Evolutionary conservation across 2,329 filamentous ascomycete species (phyloP).

Genomic region (Raffaelea ambrosiae): DNA sequence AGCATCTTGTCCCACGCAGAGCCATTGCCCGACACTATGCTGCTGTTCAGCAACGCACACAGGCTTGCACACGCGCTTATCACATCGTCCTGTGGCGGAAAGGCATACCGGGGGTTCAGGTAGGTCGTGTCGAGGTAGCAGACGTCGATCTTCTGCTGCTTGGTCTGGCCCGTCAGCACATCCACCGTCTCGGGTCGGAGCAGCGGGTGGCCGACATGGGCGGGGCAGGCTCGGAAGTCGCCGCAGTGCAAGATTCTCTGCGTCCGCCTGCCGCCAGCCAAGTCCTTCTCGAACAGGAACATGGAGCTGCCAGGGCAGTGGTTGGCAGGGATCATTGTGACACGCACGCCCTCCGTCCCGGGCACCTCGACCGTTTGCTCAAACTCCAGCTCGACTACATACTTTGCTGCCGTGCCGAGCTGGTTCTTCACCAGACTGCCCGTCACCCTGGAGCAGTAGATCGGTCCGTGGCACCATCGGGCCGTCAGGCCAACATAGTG

Average conservation of each 20-base stretch:
- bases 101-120: conserved; percentile 89
- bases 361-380: conserved; percentile 73
- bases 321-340: conserved; percentile 94
- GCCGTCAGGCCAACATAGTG: conserved; percentile 89
- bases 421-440: conserved; percentile 83
- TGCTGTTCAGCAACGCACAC: conserved; percentile 48
- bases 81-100: conserved; percentile 81
- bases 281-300: conserved; percentile 79
- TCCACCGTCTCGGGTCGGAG: conserved; percentile 69
- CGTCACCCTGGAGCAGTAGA: conserved; percentile 92
- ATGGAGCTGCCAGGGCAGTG: conserved; percentile 93
- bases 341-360: conserved; percentile 69
- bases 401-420: conserved; percentile 76
- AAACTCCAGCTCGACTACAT: conserved; percentile 78
- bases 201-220: conserved; percentile 73
- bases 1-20: conserved; percentile 36
- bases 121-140: conserved; percentile 98
- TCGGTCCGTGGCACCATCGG: conserved; percentile 86
- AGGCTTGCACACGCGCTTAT: conserved; percentile 81
- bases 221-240: conserved; percentile 85
- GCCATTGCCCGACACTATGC: conserved; percentile 27
- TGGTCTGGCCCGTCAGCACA: conserved; percentile 57
- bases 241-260: conserved; percentile 91
- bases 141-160: conserved; percentile 82
- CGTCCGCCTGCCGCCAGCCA: conserved; percentile 33